Conservation (phyloP, 1,284 basidiomycete species). For the Chiua sp. region DNA sequence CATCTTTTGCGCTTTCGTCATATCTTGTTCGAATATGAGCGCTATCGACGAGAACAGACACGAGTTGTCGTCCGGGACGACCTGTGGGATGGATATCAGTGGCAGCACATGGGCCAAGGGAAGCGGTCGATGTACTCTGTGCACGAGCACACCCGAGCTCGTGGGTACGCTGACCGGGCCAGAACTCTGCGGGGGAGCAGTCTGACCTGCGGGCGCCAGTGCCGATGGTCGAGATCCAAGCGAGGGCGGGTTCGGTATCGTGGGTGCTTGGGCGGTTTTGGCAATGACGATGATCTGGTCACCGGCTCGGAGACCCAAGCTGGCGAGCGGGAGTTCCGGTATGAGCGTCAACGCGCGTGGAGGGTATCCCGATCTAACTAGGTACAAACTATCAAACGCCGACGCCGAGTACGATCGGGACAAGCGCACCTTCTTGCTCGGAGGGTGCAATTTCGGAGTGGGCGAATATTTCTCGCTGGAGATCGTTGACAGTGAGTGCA, state of each 20-base stretch:
- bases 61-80: constrained; percentile 93
- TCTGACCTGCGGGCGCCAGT: constrained; percentile 16
- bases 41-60: constrained; percentile 90
- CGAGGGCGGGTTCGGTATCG: constrained; percentile 11
- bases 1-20: constrained; percentile 66
- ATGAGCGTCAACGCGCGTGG: constrained; percentile 72
- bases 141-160: constrained; percentile 64
- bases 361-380: constrained; percentile 89
- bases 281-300: constrained; percentile 86
- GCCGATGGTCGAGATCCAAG: constrained; percentile 14
- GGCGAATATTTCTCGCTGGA: constrained; percentile 73
- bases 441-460: constrained; percentile 75
- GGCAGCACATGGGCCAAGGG: neutral
- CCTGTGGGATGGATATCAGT: constrained; percentile 43
- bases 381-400: neutral
- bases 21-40: constrained; percentile 83
- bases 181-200: constrained; percentile 27
- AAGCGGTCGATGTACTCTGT: constrained; percentile 53
- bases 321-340: constrained; percentile 73
- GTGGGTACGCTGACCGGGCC: constrained; percentile 65
- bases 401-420: constrained; percentile 1
- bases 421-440: constrained; percentile 73
- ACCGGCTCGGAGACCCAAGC: constrained; percentile 76
- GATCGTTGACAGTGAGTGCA: constrained; percentile 67
- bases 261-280: constrained; percentile 32